Conservation (phyloP, 176 grass and related monocot genomes). For the Raddia distichophylla region DNA sequence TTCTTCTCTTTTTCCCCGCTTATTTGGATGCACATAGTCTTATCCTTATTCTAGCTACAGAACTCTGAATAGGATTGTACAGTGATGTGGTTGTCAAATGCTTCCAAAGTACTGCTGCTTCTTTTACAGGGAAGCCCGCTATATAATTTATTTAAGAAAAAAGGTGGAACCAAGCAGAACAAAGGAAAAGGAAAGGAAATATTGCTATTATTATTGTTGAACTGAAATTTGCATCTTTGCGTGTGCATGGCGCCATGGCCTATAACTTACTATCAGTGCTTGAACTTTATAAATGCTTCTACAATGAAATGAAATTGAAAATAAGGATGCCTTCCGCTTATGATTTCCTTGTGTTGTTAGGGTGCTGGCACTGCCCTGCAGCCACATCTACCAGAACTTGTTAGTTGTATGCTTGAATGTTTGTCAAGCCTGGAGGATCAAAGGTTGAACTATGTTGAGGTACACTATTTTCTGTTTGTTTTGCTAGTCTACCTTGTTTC, state of each 20-base stretch:
- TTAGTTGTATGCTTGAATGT: slow-evolving; percentile 94
- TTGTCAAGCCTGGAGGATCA: slow-evolving; percentile 98
- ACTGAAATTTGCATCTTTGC: slow-evolving; percentile 14
- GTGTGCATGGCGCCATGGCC: slow-evolving; percentile 25
- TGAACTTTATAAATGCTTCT: slow-evolving; percentile 30
- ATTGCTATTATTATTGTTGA: background rate
- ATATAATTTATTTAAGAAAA: background rate
- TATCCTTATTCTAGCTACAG: slow-evolving; percentile 7
- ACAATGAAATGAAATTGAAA: slow-evolving; percentile 24
- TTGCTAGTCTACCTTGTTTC: slow-evolving; percentile 27
- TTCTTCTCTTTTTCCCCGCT: slow-evolving; percentile 2
- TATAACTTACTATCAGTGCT: background rate
- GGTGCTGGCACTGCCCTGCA: slow-evolving; percentile 76
- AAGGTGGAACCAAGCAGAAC: background rate
- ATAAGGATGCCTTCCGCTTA: slow-evolving; percentile 24
- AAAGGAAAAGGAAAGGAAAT: background rate
- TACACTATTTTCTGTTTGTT: slow-evolving; percentile 45
- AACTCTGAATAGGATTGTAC: background rate
- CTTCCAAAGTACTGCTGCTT: slow-evolving; percentile 14
- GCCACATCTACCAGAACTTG: slow-evolving; percentile 84
- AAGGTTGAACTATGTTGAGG: slow-evolving; percentile 98
- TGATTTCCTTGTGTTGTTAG: slow-evolving; percentile 49
- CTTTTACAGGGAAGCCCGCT: background rate
- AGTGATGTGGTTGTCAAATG: slow-evolving; percentile 11
- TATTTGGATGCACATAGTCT: slow-evolving; percentile 2